Evolutionary conservation across 2,329 filamentous ascomycete species (phyloP).

Genomic region (Colletotrichum graminicola): DNA sequence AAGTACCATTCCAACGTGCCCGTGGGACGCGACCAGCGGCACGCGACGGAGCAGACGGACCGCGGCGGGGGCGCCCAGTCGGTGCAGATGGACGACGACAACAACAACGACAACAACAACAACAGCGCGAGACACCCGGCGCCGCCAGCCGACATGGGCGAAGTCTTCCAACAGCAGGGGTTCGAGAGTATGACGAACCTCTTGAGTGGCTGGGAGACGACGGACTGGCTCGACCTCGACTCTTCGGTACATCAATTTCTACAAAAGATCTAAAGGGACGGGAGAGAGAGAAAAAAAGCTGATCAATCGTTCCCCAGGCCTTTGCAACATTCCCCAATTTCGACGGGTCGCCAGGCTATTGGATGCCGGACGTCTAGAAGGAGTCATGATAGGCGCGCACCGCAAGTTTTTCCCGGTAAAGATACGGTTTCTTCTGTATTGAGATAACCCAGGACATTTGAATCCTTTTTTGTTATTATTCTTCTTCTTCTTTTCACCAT

Average conservation of each 20-base stretch:
- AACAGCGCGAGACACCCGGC: slow-evolving; percentile 9
- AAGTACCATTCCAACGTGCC: slow-evolving; percentile 21
- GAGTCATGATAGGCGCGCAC: background rate
- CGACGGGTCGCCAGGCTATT: slow-evolving; percentile 37
- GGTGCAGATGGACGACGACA: slow-evolving; percentile 16
- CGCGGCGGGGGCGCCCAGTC: slow-evolving; percentile 8
- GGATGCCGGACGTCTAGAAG: slow-evolving; percentile 34
- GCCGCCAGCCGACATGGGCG: slow-evolving; percentile 31
- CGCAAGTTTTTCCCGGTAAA: background rate
- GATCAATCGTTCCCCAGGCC: slow-evolving; percentile 31
- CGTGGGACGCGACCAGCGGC: background rate
- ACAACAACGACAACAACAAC: no score
- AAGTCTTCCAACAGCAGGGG: slow-evolving; percentile 29
- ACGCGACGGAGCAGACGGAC: background rate
- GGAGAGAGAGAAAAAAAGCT: slow-evolving; percentile 3
- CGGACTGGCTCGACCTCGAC: slow-evolving; percentile 49
- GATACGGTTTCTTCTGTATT: background rate
- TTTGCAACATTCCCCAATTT: slow-evolving; percentile 41
- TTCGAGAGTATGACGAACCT: slow-evolving; percentile 40
- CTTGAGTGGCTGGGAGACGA: slow-evolving; percentile 47
- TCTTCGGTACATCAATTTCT: slow-evolving; percentile 44
- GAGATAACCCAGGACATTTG: background rate
- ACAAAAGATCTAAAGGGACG: background rate
- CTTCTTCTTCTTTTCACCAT: background rate
- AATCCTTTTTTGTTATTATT: background rate